Evolutionary conservation across 305 asterid genomes (phyloP).

Genomic region (Caryopteris hybrid): DNA sequence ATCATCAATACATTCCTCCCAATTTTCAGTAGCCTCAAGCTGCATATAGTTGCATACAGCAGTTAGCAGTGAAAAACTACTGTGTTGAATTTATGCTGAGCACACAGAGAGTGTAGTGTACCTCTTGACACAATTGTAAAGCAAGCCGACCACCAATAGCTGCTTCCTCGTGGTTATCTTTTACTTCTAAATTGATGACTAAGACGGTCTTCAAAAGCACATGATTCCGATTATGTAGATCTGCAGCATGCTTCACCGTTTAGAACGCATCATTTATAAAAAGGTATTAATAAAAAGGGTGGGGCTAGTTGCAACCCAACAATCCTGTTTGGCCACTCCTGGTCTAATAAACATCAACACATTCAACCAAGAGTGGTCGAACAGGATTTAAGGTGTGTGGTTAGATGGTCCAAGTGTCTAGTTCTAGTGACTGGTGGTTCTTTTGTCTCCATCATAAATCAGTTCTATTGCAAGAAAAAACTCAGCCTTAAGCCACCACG

Average conservation of each 20-base stretch:
- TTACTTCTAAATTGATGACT: constrained; percentile 78
- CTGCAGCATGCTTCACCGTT: constrained; percentile 37
- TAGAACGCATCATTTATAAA: not conserved
- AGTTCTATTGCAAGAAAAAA: not conserved
- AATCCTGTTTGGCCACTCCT: too few relatives aligned
- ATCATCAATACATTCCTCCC: constrained; percentile 54
- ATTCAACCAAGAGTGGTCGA: too few relatives aligned
- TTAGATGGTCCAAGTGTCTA: not conserved
- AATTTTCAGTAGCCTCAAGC: constrained; percentile 41
- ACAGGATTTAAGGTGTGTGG: too few relatives aligned
- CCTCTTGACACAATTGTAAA: constrained; percentile 75
- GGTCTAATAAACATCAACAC: too few relatives aligned
- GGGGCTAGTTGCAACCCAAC: not conserved
- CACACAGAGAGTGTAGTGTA: constrained; percentile 17
- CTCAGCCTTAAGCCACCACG: not conserved
- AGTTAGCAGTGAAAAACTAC: not conserved
- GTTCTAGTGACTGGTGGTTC: not conserved
- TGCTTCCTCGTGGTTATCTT: constrained; percentile 94
- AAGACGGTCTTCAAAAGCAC: constrained; percentile 72
- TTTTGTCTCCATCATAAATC: not conserved
- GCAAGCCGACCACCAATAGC: constrained; percentile 85
- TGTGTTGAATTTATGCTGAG: not conserved
- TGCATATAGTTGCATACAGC: constrained; percentile 18
- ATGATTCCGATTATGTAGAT: constrained; percentile 75
- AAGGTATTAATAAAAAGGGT: not conserved